A percentile compares a stretch with the other conserved stretches of the same genome.
Evolutionary conservation across 192 early-diverging fungal species (phyloP).

Genomic region (Coemansia sp.): DNA sequence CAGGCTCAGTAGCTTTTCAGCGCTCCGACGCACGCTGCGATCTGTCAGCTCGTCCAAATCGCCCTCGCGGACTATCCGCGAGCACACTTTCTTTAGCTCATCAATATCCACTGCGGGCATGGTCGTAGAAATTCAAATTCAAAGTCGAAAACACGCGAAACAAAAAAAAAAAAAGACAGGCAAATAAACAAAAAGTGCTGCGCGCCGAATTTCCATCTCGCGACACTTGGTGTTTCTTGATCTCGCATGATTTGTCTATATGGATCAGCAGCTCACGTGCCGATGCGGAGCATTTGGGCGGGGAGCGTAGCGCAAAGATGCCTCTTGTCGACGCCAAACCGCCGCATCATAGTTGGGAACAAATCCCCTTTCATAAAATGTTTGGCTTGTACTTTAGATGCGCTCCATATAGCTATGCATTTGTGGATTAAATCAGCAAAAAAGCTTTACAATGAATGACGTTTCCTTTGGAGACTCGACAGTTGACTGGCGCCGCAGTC

Average conservation of each 20-base stretch:
- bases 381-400: too few relatives aligned
- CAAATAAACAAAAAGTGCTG: neutral
- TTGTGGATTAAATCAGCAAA: too few relatives aligned
- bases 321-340: too few relatives aligned
- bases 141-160: neutral
- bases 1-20: conserved; percentile 32
- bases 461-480: too few relatives aligned
- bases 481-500: neutral
- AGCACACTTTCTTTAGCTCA: conserved; percentile 21
- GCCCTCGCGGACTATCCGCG: conserved; percentile 28
- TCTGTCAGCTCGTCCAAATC: conserved; percentile 38
- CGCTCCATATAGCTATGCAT: too few relatives aligned
- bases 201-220: neutral
- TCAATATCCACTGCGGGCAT: conserved; percentile 20
- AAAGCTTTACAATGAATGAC: too few relatives aligned
- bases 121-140: neutral
- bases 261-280: too few relatives aligned
- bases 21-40: conserved; percentile 30
- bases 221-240: neutral
- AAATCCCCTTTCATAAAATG: too few relatives aligned
- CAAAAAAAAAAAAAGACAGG: neutral
- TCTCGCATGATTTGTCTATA: neutral
- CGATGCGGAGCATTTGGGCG: too few relatives aligned
- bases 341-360: too few relatives aligned
- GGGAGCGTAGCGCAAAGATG: too few relatives aligned